These are phyloP conservation scores for Amphibolis antarctica DNA, from an alignment of 106 monocot species.

Conservation along the genomic window DNA sequence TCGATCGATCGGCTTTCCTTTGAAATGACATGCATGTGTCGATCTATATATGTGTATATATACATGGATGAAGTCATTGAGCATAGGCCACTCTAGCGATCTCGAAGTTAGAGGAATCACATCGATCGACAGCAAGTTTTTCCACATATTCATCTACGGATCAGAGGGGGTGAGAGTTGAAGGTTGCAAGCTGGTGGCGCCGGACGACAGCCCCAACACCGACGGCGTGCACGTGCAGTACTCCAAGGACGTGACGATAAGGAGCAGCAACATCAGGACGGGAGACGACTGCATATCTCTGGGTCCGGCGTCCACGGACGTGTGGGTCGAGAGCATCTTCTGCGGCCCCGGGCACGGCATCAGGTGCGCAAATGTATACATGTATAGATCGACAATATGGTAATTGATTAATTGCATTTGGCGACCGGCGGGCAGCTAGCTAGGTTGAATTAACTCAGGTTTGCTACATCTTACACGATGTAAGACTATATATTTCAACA, in stretches of 20 bases:
- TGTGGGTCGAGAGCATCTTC: slow-evolving; percentile 24
- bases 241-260: slow-evolving; percentile 12
- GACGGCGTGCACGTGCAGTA: slow-evolving; percentile 20
- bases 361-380: not conserved
- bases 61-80: slow-evolving; percentile 8
- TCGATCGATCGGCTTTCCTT: no score
- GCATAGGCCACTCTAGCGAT: slow-evolving; percentile 10
- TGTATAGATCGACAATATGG: no score
- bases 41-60: no score
- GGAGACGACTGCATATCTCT: slow-evolving; percentile 39
- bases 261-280: slow-evolving; percentile 16
- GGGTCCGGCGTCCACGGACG: slow-evolving; percentile 10
- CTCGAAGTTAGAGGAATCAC: slow-evolving; percentile 12
- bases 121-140: slow-evolving; percentile 22
- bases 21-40: no score
- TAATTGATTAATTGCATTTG: no score
- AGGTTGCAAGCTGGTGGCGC: slow-evolving; percentile 13
- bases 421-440: no score
- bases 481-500: no score
- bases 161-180: slow-evolving; percentile 12
- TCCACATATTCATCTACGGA: slow-evolving; percentile 17
- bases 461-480: no score
- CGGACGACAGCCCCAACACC: slow-evolving; percentile 29
- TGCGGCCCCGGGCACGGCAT: slow-evolving; percentile 36
- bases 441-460: no score